phyloP scores from a whole-genome alignment of 2,329 filamentous ascomycete species.

The Diaporthe australafricana region DNA sequence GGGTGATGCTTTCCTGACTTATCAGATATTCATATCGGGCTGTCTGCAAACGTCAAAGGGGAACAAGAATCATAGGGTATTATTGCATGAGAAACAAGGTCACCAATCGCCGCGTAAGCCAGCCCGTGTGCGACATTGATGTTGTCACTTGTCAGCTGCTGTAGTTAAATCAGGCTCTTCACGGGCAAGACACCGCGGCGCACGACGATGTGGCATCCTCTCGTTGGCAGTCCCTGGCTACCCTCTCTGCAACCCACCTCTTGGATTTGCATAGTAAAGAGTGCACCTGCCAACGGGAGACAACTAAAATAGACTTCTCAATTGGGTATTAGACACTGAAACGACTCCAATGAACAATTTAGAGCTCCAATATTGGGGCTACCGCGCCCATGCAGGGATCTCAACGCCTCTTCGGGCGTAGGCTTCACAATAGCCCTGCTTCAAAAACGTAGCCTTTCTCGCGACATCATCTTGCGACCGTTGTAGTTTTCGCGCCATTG shows the following conservation, averaged over 20 bases:
- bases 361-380: neutral
- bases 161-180: neutral
- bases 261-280: neutral
- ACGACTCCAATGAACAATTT: neutral
- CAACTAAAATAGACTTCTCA: neutral
- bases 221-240: conserved; percentile 3
- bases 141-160: neutral
- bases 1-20: neutral
- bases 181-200: neutral
- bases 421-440: conserved; percentile 13
- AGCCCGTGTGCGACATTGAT: no score
- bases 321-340: neutral
- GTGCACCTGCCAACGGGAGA: neutral
- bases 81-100: neutral
- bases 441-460: conserved; percentile 24
- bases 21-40: neutral
- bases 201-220: conserved; percentile 25
- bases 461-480: conserved; percentile 25
- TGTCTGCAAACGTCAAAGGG: neutral
- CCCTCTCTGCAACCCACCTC: neutral
- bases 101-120: neutral
- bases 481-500: conserved; percentile 25
- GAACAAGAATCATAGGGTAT: neutral
- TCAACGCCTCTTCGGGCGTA: conserved; percentile 9
- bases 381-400: conserved; percentile 30